A percentile compares a stretch with the other conserved stretches of the same genome.
These are phyloP conservation scores for Penicillium daleae DNA, from an alignment of 495 filamentous ascomycete species.

Conservation along the genomic window DNA sequence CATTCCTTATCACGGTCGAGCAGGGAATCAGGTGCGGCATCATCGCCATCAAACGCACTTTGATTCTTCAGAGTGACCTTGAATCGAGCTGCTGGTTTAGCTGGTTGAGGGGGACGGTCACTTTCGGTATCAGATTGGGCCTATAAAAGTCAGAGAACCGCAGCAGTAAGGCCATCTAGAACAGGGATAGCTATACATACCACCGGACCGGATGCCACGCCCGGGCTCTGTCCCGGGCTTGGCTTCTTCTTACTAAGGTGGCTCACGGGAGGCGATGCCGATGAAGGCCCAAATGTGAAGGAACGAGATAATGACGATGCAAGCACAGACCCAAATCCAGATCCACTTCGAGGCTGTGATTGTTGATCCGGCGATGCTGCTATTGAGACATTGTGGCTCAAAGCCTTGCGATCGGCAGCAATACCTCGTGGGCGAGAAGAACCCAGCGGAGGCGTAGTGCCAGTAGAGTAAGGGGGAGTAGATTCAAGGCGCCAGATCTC, in stretches of 20 bases:
- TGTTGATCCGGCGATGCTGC: constrained; percentile 69
- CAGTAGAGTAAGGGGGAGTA: constrained; percentile 57
- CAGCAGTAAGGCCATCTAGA: not conserved
- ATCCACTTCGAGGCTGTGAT: constrained; percentile 44
- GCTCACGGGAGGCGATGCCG: constrained; percentile 64
- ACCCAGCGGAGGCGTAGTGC: constrained; percentile 67
- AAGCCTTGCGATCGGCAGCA: constrained; percentile 37
- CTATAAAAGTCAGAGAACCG: constrained; percentile 16
- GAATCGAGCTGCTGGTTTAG: constrained; percentile 48
- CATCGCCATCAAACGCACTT: constrained; percentile 76
- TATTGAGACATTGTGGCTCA: constrained; percentile 65
- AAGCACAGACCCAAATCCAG: constrained; percentile 60
- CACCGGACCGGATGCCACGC: constrained; percentile 58
- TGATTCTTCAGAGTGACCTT: constrained; percentile 74
- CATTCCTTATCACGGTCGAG: constrained; percentile 64
- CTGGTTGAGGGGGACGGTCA: constrained; percentile 33
- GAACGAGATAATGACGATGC: constrained; percentile 74
- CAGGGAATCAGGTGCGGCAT: constrained; percentile 66
- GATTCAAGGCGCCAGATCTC: constrained; percentile 49
- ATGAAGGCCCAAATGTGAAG: constrained; percentile 66
- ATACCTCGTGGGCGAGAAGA: constrained; percentile 36
- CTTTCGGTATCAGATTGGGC: constrained; percentile 53
- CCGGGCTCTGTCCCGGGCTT: constrained; percentile 69
- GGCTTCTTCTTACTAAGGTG: constrained; percentile 58
- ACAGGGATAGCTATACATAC: constrained; percentile 59